Base-by-base conservation (phyloP, 495 filamentous ascomycete genomes). In the Hypoxylon rickii region DNA sequence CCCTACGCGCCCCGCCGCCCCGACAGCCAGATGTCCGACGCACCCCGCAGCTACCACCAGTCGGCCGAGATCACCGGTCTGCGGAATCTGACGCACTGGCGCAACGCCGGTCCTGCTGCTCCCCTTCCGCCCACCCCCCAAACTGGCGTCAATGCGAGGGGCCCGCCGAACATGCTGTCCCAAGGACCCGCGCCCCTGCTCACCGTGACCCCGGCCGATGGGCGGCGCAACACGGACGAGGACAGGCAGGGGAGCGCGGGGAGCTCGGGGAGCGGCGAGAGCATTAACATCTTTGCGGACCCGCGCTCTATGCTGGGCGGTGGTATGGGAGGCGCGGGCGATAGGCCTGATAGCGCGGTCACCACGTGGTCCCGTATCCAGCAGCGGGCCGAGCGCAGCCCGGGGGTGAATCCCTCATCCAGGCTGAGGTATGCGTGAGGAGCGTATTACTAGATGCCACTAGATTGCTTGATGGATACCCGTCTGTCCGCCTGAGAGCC, bases 261-360 rank as follows among this genome's bases (percentile, higher is more conserved):
- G 24, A 29, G 24, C 24, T n/a, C n/a, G n/a, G 24, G 10, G 24
- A 10, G 65, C 19, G 69, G 68, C 24, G 83, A 87, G 67, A 86
- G 81, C 69, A 89, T 90, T 63, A 82, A 84, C 56, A 78, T 91
- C 11, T 90, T 87, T 69, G 83, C 85, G 3, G 86, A 89, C 46
- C 82, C 82, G 7, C 74, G 66, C 12, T 74, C 69, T 4, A 39
- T 57, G 21, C 37, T 8, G 4, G 17, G 18, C n/a, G n/a, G n/a
- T n/a, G n/a, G n/a, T n/a, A n/a, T n/a, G n/a, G 12, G 46, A 45
- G 43, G 64, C 18, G 52, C 37, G 22, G 39, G n/a, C n/a, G n/a
- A n/a, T n/a, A 6, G 55, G 24, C 55, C 55, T 2, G 45, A 32
- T 3, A 59, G 55, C 44, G 13, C 41, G 39, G 66, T 43, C 18